These are phyloP conservation scores for Paramecium sonneborni DNA, from an alignment of 73 alveolate genomes.

Conservation along the genomic window DNA sequence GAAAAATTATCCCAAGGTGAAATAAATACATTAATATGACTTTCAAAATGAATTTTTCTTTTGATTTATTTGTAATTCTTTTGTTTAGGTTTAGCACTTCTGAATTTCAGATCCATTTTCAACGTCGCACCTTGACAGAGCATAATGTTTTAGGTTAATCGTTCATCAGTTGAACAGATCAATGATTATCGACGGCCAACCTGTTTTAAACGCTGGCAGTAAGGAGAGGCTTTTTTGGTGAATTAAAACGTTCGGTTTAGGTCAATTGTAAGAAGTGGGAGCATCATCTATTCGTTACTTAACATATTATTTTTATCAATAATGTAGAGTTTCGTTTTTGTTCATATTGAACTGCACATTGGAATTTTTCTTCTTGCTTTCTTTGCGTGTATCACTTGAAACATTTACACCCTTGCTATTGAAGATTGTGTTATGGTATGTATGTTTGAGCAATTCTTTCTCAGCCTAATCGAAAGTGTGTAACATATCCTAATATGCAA, in stretches of 20 bases:
- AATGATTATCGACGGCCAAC: neutral
- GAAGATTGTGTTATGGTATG: slow-evolving; percentile 31
- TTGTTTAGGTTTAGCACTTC: neutral
- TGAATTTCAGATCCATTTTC: neutral
- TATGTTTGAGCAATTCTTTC: slow-evolving; percentile 11
- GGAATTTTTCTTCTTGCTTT: neutral
- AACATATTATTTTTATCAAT: neutral
- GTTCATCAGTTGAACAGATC: neutral
- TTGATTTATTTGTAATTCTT: neutral
- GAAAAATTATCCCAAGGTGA: neutral
- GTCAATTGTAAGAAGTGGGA: neutral
- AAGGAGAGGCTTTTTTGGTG: neutral
- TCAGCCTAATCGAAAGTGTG: neutral
- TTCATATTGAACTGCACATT: neutral
- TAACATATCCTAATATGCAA: slow-evolving; percentile 13
- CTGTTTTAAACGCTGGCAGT: neutral
- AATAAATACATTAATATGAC: neutral
- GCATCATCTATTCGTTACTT: neutral
- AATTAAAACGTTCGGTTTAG: neutral
- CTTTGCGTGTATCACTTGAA: neutral
- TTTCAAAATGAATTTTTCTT: neutral
- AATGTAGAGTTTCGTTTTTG: slow-evolving; percentile 44
- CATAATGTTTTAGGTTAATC: neutral
- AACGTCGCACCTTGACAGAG: neutral
- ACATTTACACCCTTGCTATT: neutral